Percentiles rank a stretch among this genome's conserved stretches.
Evolutionary conservation across 139 green algal genomes (phyloP).

Genomic region (Diplosphaera chodatii): DNA sequence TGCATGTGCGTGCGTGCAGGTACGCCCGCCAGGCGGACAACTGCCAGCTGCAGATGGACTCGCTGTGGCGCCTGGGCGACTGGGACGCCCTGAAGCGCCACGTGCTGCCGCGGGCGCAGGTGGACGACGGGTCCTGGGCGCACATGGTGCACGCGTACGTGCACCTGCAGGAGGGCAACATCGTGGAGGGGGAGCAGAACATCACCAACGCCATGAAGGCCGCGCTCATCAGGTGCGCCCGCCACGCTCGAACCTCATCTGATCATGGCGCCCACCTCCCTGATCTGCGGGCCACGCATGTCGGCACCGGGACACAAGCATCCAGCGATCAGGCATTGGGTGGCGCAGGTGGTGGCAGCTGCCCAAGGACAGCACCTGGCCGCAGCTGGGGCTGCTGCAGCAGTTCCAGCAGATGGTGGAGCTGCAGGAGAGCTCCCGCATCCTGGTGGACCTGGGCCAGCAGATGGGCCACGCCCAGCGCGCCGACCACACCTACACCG

Average conservation of each 20-base stretch:
- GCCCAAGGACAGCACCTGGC: conserved; percentile 63
- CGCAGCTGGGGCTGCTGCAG: conserved; percentile 63
- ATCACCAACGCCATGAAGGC: conserved; percentile 41
- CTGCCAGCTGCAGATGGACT: conserved; percentile 66
- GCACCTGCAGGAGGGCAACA: conserved; percentile 60
- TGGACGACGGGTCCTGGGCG: conserved; percentile 67
- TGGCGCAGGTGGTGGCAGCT: conserved; percentile 79
- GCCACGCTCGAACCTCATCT: too few species aligned
- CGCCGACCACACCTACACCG: conserved; percentile 40
- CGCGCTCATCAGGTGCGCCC: conserved; percentile 34
- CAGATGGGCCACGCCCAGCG: conserved; percentile 9
- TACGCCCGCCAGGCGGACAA: conserved; percentile 70
- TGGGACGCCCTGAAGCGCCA: conserved; percentile 67
- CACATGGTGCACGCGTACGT: conserved; percentile 71
- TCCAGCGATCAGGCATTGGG: too few species aligned
- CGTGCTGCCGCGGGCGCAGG: conserved; percentile 43
- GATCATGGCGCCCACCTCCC: too few species aligned
- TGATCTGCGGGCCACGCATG: too few species aligned
- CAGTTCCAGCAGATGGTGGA: conserved; percentile 88
- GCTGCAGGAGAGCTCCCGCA: conserved; percentile 75
- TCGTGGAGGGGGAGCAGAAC: conserved; percentile 40
- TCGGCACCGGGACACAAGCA: too few species aligned
- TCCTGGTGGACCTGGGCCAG: conserved; percentile 63
- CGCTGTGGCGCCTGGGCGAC: conserved; percentile 74
- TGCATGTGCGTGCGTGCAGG: too few species aligned